phyloP scores from a whole-genome alignment of 805 yeast genomes.

The Candida anglica region DNA sequence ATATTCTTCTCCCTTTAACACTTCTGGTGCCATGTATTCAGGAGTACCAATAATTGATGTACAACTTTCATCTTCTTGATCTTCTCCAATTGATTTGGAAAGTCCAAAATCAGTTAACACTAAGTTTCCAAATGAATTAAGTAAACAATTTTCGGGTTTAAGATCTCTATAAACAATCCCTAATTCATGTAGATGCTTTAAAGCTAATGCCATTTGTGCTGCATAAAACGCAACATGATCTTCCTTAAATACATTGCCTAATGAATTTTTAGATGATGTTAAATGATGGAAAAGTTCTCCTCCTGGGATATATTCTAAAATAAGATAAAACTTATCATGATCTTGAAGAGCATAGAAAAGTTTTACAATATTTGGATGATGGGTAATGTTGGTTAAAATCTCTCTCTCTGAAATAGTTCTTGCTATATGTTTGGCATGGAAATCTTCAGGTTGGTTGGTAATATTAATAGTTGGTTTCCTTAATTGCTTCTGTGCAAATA shows the following conservation, averaged over 20 bases:
- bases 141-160: conserved; percentile 85
- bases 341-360: conserved; percentile 84
- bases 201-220: conserved; percentile 77
- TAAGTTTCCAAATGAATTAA: conserved; percentile 74
- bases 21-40: conserved; percentile 89
- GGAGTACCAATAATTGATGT: conserved; percentile 71
- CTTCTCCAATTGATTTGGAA: conserved; percentile 38
- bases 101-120: conserved; percentile 86
- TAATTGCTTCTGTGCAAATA: conserved; percentile 84
- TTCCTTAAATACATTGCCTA: conserved; percentile 40
- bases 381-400: conserved; percentile 57
- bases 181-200: conserved; percentile 67
- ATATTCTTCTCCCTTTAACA: conserved; percentile 71
- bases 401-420: conserved; percentile 78
- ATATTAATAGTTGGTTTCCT: conserved; percentile 78
- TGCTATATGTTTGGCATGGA: conserved; percentile 41
- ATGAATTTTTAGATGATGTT: conserved; percentile 39
- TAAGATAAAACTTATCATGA: conserved; percentile 64
- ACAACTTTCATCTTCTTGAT: conserved; percentile 36
- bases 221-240: conserved; percentile 38
- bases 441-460: conserved; percentile 15
- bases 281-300: conserved; percentile 77
- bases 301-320: conserved; percentile 81
- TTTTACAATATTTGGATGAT: conserved; percentile 80
- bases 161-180: conserved; percentile 87